Conservation (phyloP, 495 filamentous ascomycete species). For the Aspergillus campestris region DNA sequence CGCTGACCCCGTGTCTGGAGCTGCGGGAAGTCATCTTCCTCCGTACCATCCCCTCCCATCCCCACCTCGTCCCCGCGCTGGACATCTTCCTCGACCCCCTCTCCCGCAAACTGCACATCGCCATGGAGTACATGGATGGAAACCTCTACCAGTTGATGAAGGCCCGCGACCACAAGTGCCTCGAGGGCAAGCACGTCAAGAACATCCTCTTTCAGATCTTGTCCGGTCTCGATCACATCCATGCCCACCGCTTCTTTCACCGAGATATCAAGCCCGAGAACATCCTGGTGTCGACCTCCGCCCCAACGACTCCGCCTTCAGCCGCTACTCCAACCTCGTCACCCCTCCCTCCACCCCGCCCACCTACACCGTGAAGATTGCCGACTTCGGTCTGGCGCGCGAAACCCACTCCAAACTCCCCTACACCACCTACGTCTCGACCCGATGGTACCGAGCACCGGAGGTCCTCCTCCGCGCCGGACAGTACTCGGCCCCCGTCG, state of each 20-base stretch:
- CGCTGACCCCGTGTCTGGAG: conserved; percentile 79
- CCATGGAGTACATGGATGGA: conserved; percentile 99
- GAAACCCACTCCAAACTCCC: conserved; percentile 94
- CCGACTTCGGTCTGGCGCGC: conserved; percentile 95
- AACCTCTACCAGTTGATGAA: conserved; percentile 99
- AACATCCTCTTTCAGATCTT: conserved; percentile 97
- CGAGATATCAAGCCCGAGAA: conserved; percentile 99
- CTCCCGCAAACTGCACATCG: conserved; percentile 92
- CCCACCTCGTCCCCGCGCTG: conserved; percentile 89
- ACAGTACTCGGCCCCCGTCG: conserved; percentile 95
- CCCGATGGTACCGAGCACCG: conserved; percentile 95
- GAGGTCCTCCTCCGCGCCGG: conserved; percentile 92
- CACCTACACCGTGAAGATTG: conserved; percentile 93
- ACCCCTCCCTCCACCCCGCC: conserved; percentile 93
- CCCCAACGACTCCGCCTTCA: conserved; percentile 77
- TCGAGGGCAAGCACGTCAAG: conserved; percentile 89
- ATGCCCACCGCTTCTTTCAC: conserved; percentile 96
- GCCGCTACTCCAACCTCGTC: conserved; percentile 84
- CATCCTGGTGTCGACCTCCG: conserved; percentile 91
- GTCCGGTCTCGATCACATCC: conserved; percentile 91
- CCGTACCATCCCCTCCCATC: conserved; percentile 73
- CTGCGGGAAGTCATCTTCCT: conserved; percentile 96
- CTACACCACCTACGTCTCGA: conserved; percentile 98
- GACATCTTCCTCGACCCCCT: conserved; percentile 98
- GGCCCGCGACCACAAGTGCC: conserved; percentile 82